Conservation (phyloP, 1,284 basidiomycete species). For the Cystobasidiaceae sp. region DNA sequence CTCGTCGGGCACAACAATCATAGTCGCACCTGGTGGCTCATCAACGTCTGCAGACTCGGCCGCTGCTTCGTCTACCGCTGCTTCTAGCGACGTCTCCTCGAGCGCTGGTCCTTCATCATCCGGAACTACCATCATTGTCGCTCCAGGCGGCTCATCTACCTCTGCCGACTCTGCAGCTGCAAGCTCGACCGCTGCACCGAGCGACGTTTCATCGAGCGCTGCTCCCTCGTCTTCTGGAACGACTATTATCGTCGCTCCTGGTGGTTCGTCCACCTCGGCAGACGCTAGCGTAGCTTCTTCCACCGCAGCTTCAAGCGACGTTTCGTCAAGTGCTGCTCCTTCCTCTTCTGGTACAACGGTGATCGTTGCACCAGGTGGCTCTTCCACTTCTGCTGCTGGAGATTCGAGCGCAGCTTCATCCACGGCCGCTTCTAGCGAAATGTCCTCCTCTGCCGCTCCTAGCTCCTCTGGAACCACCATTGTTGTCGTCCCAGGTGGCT, state of each 20-base stretch:
- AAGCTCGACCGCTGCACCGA: neutral
- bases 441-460: neutral
- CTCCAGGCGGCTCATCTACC: neutral
- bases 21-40: neutral
- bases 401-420: neutral
- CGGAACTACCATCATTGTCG: constrained; percentile 1
- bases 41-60: neutral
- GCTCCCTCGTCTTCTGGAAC: too few species aligned
- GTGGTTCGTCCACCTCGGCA: neutral
- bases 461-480: constrained; percentile 12
- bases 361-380: neutral
- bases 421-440: neutral
- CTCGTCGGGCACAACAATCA: neutral
- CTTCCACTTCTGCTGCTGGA: neutral
- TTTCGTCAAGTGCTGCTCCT: too few species aligned
- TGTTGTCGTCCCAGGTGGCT: constrained; percentile 2
- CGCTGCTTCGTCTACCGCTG: neutral
- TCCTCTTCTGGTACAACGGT: too few species aligned
- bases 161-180: neutral
- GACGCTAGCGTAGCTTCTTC: neutral
- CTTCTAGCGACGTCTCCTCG: neutral
- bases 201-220: too few species aligned
- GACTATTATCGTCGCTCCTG: neutral
- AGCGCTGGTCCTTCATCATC: neutral
- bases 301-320: neutral